Conservation (phyloP, 495 filamentous ascomycete species). For the Annulohypoxylon bovei region DNA sequence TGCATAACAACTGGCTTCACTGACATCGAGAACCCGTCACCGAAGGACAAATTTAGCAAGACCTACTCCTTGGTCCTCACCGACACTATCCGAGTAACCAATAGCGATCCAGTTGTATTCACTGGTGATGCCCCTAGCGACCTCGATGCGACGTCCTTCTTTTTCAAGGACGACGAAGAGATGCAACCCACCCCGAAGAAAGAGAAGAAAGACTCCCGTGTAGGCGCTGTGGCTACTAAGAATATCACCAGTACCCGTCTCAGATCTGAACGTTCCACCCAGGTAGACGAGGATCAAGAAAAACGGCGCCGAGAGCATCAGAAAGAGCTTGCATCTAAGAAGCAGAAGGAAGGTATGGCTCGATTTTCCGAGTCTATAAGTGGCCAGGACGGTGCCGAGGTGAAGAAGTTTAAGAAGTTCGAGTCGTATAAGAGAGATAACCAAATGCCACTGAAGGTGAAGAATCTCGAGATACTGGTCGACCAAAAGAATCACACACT, state of each 20-base stretch:
- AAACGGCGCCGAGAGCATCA: constrained; percentile 90
- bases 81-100: constrained; percentile 89
- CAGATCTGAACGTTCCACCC: constrained; percentile 85
- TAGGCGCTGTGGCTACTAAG: constrained; percentile 84
- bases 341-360: constrained; percentile 86
- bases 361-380: constrained; percentile 82
- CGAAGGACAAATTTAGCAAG: constrained; percentile 86
- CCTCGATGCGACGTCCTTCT: constrained; percentile 92
- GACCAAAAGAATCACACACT: constrained; percentile 91
- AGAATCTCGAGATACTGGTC: constrained; percentile 86
- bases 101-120: constrained; percentile 82
- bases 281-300: constrained; percentile 90
- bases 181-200: constrained; percentile 74
- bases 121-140: constrained; percentile 92
- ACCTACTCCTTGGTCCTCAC: constrained; percentile 88
- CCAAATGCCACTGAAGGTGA: constrained; percentile 83
- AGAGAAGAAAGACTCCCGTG: constrained; percentile 80
- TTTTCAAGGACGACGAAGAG: constrained; percentile 92
- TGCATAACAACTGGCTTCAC: constrained; percentile 86
- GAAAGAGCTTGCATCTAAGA: constrained; percentile 85
- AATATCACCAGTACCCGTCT: constrained; percentile 95
- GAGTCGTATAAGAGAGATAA: constrained; percentile 99
- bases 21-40: constrained; percentile 82
- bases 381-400: constrained; percentile 85
- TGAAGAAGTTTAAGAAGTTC: constrained; percentile 98